Evolutionary conservation across 2,329 filamentous ascomycete genomes (phyloP).

Genomic region (Fusarium chaquense): DNA sequence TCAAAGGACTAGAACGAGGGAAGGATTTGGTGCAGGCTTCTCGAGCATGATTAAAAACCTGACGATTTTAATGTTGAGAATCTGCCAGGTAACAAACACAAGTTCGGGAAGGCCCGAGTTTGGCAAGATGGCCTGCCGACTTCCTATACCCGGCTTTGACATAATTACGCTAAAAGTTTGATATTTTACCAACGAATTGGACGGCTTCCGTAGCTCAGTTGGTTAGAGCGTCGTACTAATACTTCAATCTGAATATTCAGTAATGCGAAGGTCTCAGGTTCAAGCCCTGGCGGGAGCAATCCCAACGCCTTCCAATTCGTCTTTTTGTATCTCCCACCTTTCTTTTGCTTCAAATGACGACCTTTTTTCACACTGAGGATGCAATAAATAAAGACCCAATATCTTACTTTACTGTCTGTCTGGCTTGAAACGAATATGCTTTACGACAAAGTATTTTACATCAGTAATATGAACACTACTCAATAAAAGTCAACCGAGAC

Average conservation of each 20-base stretch:
- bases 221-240: constrained; percentile 32
- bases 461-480: not conserved
- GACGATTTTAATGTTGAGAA: not conserved
- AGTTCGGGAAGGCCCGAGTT: not conserved
- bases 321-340: not conserved
- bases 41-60: not conserved
- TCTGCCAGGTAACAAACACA: no score
- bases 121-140: not conserved
- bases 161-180: not conserved
- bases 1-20: not conserved
- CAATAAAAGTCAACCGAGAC: not conserved
- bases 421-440: not conserved
- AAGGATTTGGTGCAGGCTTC: not conserved
- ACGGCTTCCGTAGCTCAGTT: constrained; percentile 32
- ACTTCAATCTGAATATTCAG: constrained; percentile 24
- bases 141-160: no score
- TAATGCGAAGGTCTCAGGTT: constrained; percentile 31
- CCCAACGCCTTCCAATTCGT: constrained; percentile 9
- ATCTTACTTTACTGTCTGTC: not conserved
- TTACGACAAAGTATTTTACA: not conserved
- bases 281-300: constrained; percentile 30
- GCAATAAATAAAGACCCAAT: no score
- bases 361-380: no score
- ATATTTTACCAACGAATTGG: not conserved
- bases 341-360: not conserved